Base-by-base conservation (phyloP, 2,329 filamentous ascomycete species). In the Colletotrichum sp. region DNA sequence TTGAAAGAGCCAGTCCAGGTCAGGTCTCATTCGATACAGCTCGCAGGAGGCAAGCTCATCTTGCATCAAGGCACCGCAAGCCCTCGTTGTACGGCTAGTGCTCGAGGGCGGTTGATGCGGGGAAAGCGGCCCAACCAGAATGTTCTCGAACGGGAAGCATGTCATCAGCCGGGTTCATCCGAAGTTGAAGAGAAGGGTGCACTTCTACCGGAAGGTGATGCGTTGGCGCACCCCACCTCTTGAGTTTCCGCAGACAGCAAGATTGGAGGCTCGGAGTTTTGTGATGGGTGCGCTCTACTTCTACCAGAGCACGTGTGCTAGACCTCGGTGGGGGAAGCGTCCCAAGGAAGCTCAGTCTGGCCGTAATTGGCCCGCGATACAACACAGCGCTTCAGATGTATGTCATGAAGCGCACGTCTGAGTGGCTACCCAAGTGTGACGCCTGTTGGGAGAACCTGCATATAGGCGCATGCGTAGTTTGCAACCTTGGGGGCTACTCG, bases 91-190 rank as follows among this genome's bases (percentile, higher is more conserved):
- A 48, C 36, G 38, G 65, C 61, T 65, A 66, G 30, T 65, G 32
- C 52, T 66, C 26, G 34, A 8, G 15, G 26, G n/a, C 21, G 38
- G 36, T 34, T 34, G 63, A 48, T 43, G 73, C 58, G 64, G 70
- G 64, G 70, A 52, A 69, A 13, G 32, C 7, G 32, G 30, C 15
- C 34, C 70, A 68, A 67, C 12, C 58, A 60, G 26, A 61, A n/a
- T 12, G 38, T 43, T 73, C 64, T 60, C 32, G 34, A 65, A 58
- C 64, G 36, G 30, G n/a, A 68, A 65, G 43, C 32, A 75, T 75
- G 57, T 68, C 64, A 68, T 52, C 64, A 65, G 58, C 73, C 64
- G 64, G 43, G 73, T 75, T 75, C 73, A n/a, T 75, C 73, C 73
- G 70, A 75, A 73, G 64, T 73, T 32, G 16, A 65, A 64, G 55